These are phyloP conservation scores for Tricholoma hemisulphureum DNA, from an alignment of 768 basidiomycete species.

Conservation along the genomic window DNA sequence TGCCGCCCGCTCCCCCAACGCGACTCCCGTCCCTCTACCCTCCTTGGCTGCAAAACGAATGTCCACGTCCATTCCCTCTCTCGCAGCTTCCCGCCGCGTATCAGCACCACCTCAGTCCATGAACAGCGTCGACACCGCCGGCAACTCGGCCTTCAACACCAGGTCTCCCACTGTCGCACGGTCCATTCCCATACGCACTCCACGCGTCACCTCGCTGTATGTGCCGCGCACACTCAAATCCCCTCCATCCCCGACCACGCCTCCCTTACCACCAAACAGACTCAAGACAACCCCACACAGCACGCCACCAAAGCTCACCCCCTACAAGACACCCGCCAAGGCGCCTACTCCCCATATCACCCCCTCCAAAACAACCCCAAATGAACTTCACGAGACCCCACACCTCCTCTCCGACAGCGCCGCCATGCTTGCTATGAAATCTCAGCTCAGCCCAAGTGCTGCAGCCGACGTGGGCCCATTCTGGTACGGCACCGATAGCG, in stretches of 20 bases:
- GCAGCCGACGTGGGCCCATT: conserved; percentile 32
- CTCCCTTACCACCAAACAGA: too few species aligned
- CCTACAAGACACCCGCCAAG: conserved; percentile 4
- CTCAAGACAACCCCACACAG: conserved; percentile 6
- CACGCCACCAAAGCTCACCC: conserved; percentile 27
- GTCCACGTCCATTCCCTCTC: conserved; percentile 37
- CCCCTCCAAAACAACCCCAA: conserved; percentile 10
- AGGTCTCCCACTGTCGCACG: not conserved
- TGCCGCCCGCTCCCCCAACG: conserved; percentile 45
- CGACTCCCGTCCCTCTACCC: conserved; percentile 44
- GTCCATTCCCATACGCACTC: not conserved
- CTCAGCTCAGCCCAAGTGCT: conserved; percentile 21
- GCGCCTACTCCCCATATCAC: conserved; percentile 10
- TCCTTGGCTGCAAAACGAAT: conserved; percentile 34
- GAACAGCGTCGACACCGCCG: conserved; percentile 5
- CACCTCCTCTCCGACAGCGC: conserved; percentile 7
- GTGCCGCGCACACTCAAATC: too few species aligned
- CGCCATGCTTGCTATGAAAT: conserved; percentile 11
- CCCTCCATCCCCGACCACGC: too few species aligned
- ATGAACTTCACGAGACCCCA: not conserved
- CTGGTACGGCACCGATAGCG: conserved; percentile 42
- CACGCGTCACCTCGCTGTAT: conserved; percentile 22
- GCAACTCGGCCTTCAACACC: conserved; percentile 3
- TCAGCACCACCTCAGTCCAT: conserved; percentile 34
- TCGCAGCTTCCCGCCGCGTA: conserved; percentile 36